Evolutionary conservation across 805 yeast genomes (phyloP), one percentile per base, ranked within the genome.

Genomic region (Starmerella etchellsii): DNA sequence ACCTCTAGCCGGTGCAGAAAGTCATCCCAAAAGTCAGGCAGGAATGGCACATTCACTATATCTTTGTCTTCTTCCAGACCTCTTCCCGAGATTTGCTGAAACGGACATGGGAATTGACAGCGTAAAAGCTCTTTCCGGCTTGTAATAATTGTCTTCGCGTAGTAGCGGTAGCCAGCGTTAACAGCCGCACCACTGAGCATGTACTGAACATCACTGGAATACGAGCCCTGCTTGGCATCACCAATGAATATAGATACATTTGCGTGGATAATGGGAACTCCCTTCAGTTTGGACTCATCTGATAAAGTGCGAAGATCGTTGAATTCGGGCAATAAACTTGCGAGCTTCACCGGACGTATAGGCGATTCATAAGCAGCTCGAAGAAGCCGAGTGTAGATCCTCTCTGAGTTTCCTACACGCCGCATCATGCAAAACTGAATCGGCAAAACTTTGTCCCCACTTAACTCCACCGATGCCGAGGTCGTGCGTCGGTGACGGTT

Each of bases 1-100:
- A 43, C 49, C 9, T 48, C 35, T 23, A 61, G 53, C 3, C 64
- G 61, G 16, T 48, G 45, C 26, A 61, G 40, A 46, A 61, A 61
- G 22, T 63, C 64, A 4, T 58, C 48, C 64, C 65, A 61, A 46
- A 61, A 61, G 39, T 61, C 66, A 19, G 57, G 47, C 15, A 63
- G 54, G 46, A 60, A 60, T 13, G 64, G 64, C 21, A 61, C 50
- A 22, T 31, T 49, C n/a, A 61, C 50, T 27, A 56, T 48, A 37
- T 61, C 64, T 20, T 49, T 41, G 37, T 57, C 53, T 18, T 44
- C 49, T 34, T 50, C 54, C 13, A 43, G 37, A 27, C 50, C 50
- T 2, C 52, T 41, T 14, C 49, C 52, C 2, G 42, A 31, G 20
- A 44, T n/a, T n/a, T 36, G 31, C 21, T 43, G 47, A 30, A 38